Conservation (phyloP, 805 yeast species). For the Spathaspora gorwiae region DNA sequence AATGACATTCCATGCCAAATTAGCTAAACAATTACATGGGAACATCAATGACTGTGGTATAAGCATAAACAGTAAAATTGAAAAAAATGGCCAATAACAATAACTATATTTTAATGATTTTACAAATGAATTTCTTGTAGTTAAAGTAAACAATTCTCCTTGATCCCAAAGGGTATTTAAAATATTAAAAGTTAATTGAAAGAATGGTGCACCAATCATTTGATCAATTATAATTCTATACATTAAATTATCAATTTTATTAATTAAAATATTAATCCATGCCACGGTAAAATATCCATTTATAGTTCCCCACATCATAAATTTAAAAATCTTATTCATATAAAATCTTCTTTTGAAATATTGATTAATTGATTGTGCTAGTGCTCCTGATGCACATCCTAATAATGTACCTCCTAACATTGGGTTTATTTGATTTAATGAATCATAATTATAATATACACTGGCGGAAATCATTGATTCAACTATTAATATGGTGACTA, state of each 20-base stretch:
- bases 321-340: conserved; percentile 36
- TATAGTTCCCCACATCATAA: conserved; percentile 55
- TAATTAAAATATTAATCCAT: conserved; percentile 50
- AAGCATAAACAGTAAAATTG: conserved; percentile 45
- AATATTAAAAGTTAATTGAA: conserved; percentile 48
- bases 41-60: conserved; percentile 49
- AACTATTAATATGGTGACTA: conserved; percentile 18
- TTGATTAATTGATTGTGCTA: conserved; percentile 41
- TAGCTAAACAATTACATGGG: conserved; percentile 55
- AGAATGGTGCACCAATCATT: conserved; percentile 48
- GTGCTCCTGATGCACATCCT: conserved; percentile 37
- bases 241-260: conserved; percentile 28
- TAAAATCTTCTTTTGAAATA: conserved; percentile 27
- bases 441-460: conserved; percentile 27
- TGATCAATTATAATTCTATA: conserved; percentile 50
- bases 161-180: conserved; percentile 56
- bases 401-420: conserved; percentile 34
- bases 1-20: conserved; percentile 52
- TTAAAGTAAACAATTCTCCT: conserved; percentile 27
- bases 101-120: conserved; percentile 50
- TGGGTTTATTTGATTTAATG: conserved; percentile 16
- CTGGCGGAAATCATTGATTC: conserved; percentile 23
- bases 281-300: conserved; percentile 52
- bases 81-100: conserved; percentile 57
- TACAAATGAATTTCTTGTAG: conserved; percentile 36